These are phyloP conservation scores for Paramyrothecium roridum DNA, from an alignment of 2,329 filamentous ascomycete genomes.

Conservation along the genomic window DNA sequence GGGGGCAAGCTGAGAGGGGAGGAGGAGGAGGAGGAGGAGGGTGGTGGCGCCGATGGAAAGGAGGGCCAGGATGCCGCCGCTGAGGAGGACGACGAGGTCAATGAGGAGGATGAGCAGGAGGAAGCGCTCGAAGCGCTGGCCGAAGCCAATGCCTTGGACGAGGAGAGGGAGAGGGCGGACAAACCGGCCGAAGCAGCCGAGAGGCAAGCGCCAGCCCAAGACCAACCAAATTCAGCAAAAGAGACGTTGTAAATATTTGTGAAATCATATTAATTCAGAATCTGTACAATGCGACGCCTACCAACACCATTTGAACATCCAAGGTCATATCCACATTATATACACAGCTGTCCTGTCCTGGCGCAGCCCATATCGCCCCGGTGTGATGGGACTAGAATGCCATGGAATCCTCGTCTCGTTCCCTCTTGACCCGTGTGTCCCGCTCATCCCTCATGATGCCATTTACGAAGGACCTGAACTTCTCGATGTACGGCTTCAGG, in stretches of 20 bases:
- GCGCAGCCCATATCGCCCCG: background rate
- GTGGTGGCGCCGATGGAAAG: slow-evolving; percentile 6
- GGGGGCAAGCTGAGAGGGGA: slow-evolving; percentile 63
- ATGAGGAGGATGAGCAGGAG: slow-evolving; percentile 22
- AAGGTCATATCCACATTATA: slow-evolving; percentile 6
- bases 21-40: slow-evolving; percentile 12
- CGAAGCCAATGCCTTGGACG: background rate
- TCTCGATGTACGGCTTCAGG: slow-evolving; percentile 87
- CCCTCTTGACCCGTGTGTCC: slow-evolving; percentile 51
- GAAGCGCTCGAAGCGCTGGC: slow-evolving; percentile 3
- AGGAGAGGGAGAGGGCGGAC: background rate
- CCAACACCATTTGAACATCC: slow-evolving; percentile 7
- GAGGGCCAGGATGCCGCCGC: slow-evolving; percentile 16
- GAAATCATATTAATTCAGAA: slow-evolving; percentile 5
- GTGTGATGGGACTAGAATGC: slow-evolving; percentile 39
- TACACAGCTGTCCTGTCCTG: slow-evolving; percentile 12
- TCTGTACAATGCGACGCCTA: slow-evolving; percentile 12
- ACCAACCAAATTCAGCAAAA: background rate
- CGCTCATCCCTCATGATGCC: slow-evolving; percentile 74
- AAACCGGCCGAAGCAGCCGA: background rate
- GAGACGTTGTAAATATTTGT: background rate
- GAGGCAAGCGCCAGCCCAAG: background rate
- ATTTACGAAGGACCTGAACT: slow-evolving; percentile 79
- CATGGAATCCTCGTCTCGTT: slow-evolving; percentile 50
- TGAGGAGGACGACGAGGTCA: slow-evolving; percentile 21